Conservation (phyloP, 768 basidiomycete species). For the Hebeloma cylindrosporum region DNA sequence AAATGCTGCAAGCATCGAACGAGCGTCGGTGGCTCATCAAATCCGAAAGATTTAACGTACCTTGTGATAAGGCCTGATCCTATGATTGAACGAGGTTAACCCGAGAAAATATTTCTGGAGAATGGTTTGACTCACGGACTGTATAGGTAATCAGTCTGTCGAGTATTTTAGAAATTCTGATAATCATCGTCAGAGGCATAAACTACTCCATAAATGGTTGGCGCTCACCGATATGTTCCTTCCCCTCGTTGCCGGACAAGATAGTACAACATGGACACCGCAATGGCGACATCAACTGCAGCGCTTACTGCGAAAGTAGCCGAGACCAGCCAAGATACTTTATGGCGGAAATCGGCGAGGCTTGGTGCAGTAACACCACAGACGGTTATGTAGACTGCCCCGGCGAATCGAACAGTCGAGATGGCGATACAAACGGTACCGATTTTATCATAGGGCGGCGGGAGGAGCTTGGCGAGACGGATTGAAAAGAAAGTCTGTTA, state of each 20-base stretch:
- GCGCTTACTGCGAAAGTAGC: slow-evolving; percentile 29
- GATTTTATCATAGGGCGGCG: slow-evolving; percentile 25
- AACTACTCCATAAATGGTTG: neutral
- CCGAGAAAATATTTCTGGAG: neutral
- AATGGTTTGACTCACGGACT: slow-evolving; percentile 24
- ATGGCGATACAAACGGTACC: slow-evolving; percentile 27
- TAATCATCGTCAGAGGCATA: neutral
- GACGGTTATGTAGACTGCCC: slow-evolving; percentile 27
- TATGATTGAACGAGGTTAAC: slow-evolving; percentile 1
- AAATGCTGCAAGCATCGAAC: slow-evolving; percentile 7
- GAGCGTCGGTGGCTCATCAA: neutral
- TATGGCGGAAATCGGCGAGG: slow-evolving; percentile 21
- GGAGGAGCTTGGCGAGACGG: slow-evolving; percentile 30
- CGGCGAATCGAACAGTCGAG: slow-evolving; percentile 25
- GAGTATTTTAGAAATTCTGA: slow-evolving; percentile 25
- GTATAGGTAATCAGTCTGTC: slow-evolving; percentile 30
- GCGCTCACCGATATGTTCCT: slow-evolving; percentile 20
- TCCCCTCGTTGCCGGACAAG: slow-evolving; percentile 21
- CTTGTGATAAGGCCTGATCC: slow-evolving; percentile 28
- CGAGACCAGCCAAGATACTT: slow-evolving; percentile 33
- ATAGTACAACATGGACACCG: slow-evolving; percentile 32
- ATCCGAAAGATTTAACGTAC: slow-evolving; percentile 2
- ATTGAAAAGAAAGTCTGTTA: slow-evolving; percentile 33
- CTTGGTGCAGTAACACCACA: slow-evolving; percentile 22
- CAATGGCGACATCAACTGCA: slow-evolving; percentile 31